phyloP scores from a whole-genome alignment of 2,329 filamentous ascomycete genomes.

The Pezicula neosporulosa region DNA sequence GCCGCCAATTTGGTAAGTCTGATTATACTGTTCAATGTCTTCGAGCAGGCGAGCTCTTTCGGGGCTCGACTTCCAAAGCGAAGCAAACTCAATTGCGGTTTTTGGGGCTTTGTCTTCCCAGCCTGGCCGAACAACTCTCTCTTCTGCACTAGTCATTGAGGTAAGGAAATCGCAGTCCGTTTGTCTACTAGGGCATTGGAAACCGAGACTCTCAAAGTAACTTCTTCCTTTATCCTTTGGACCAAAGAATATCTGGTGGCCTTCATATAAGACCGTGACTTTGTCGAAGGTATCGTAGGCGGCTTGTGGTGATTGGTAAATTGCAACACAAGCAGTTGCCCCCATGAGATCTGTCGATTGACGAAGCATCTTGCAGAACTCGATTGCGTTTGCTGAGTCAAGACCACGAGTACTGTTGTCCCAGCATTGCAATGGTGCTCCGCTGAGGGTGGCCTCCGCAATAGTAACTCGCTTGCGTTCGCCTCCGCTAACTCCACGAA shows the following conservation, averaged over 20 bases:
- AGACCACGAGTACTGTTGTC: slow-evolving; percentile 71
- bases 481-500: slow-evolving; percentile 63
- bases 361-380: slow-evolving; percentile 65
- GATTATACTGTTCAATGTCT: slow-evolving; percentile 50
- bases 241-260: slow-evolving; percentile 71
- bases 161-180: slow-evolving; percentile 65
- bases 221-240: slow-evolving; percentile 55
- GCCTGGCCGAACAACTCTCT: slow-evolving; percentile 49
- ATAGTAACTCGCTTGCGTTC: slow-evolving; percentile 77
- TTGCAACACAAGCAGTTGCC: slow-evolving; percentile 61
- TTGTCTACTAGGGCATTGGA: slow-evolving; percentile 60
- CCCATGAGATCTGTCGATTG: slow-evolving; percentile 60
- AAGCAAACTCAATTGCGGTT: slow-evolving; percentile 51
- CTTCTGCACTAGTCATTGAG: slow-evolving; percentile 62
- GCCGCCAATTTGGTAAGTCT: slow-evolving; percentile 23
- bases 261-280: slow-evolving; percentile 62
- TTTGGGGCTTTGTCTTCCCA: slow-evolving; percentile 53
- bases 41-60: slow-evolving; percentile 36
- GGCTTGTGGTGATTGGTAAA: slow-evolving; percentile 68
- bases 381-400: slow-evolving; percentile 68
- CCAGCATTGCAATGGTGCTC: slow-evolving; percentile 66
- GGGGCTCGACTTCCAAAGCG: slow-evolving; percentile 41
- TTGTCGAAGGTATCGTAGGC: slow-evolving; percentile 70
- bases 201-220: slow-evolving; percentile 69
- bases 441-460: slow-evolving; percentile 62